Base-by-base conservation (phyloP, 495 filamentous ascomycete genomes). In the Friedmanniomyces simplex region DNA sequence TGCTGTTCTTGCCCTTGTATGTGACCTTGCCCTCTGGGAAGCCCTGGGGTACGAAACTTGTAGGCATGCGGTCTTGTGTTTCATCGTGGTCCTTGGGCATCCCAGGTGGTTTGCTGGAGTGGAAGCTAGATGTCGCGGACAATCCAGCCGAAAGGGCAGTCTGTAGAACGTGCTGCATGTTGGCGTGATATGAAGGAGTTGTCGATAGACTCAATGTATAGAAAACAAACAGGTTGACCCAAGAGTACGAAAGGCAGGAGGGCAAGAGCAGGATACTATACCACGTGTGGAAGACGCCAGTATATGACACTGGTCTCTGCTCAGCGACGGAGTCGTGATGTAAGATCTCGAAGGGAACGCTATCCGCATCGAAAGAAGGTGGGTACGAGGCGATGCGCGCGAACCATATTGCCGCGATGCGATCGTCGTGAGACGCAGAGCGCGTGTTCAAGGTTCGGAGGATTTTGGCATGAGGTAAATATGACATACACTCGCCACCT, bases 91-190 rank as follows among this genome's bases (percentile, higher is more conserved):
- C 62, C 1, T 61, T 55, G 8, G 63, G 59, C 36, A 54, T 43
- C 4, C 32, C 8, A 18, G 28, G 28, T 0, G 63, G 65, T 32
- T 69, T 69, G 47, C 62, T 62, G 4, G 64, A 62, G 58, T 73
- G 61, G 1, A 73, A 46, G 5, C 69, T 66, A 47, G 69, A 66
- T 34, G 63, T 67, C 13, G 70, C 62, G 20, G 72, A 69, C 66
- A 74, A 67, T 47, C 70, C 72, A 4, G 64, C 45, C 50, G 70
- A 57, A 22, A 74, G 68, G 16, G 69, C 70, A 32, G 64, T 61
- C 57, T 74, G 72, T 54, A 73, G 65, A 24, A 68, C 62, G 70
- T 72, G 1, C 69, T 70, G 16, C 52, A 58, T 58, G n/a, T 26
- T 49, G 46, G 6, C 3, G 22, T 49, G 14, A 43, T 43, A 5